A percentile compares a stretch with the other conserved stretches of the same genome.
Conservation (phyloP, 495 filamentous ascomycete genomes). For the Talaromyces borbonicus region DNA sequence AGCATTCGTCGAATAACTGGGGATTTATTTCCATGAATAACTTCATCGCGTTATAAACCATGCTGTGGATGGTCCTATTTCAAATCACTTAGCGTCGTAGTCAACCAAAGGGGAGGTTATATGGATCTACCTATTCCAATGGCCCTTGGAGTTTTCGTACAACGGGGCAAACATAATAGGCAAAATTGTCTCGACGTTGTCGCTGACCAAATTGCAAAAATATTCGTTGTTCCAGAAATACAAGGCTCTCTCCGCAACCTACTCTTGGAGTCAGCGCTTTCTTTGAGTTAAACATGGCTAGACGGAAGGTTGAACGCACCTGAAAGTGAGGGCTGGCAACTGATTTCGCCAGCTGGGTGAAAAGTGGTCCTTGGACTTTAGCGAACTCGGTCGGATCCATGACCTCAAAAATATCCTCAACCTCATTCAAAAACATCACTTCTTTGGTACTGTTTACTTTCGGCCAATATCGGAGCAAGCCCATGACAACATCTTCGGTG, state of each 20-base stretch:
- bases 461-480: conserved; percentile 92
- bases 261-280: not conserved
- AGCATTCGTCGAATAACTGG: conserved; percentile 96
- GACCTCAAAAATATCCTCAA: conserved; percentile 99
- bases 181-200: conserved; percentile 96
- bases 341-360: conserved; percentile 94
- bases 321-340: conserved; percentile 99
- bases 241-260: conserved; percentile 87
- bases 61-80: conserved; percentile 90
- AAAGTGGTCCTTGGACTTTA: conserved; percentile 95
- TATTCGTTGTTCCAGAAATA: conserved; percentile 99
- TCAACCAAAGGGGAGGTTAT: not conserved
- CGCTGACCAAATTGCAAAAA: conserved; percentile 98
- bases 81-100: conserved; percentile 10
- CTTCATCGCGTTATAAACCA: conserved; percentile 99
- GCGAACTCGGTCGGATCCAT: conserved; percentile 99
- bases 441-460: conserved; percentile 99
- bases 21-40: conserved; percentile 99
- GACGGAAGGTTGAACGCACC: conserved; percentile 29
- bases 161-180: conserved; percentile 99
- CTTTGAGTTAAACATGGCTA: too few species aligned
- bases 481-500: conserved; percentile 95
- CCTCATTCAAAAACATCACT: conserved; percentile 99
- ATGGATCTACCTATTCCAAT: conserved; percentile 84
- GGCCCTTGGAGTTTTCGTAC: conserved; percentile 98